A percentile compares a stretch with the other conserved stretches of the same genome.
These are phyloP conservation scores for Aschersonia sp. DNA, from an alignment of 2,329 filamentous ascomycete genomes.

Conservation along the genomic window DNA sequence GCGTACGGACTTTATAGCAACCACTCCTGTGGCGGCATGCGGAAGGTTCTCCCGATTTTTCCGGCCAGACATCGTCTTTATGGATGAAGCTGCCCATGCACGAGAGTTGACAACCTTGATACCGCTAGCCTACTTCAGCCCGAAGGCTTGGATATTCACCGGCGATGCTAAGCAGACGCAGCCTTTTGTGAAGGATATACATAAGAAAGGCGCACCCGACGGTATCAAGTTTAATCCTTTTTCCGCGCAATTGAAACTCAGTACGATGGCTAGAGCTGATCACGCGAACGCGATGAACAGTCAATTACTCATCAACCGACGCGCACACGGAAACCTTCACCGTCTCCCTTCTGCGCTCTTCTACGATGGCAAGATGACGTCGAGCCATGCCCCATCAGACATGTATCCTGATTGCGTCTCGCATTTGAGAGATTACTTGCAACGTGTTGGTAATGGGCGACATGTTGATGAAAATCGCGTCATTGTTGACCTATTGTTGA, in stretches of 20 bases:
- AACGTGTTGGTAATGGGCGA: slow-evolving; percentile 8
- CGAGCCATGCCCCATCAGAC: slow-evolving; percentile 9
- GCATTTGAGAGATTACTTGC: slow-evolving; percentile 15
- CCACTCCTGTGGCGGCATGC: slow-evolving; percentile 28
- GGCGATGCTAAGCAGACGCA: slow-evolving; percentile 30
- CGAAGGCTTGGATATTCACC: slow-evolving; percentile 28
- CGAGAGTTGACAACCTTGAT: slow-evolving; percentile 30
- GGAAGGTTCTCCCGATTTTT: slow-evolving; percentile 35
- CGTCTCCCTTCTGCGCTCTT: slow-evolving; percentile 25
- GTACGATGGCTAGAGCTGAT: slow-evolving; percentile 24
- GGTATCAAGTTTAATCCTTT: slow-evolving; percentile 16
- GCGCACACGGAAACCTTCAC: slow-evolving; percentile 23
- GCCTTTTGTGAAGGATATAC: slow-evolving; percentile 22
- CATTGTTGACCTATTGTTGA: slow-evolving; percentile 15
- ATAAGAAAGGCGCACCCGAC: slow-evolving; percentile 5
- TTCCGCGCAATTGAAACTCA: slow-evolving; percentile 17
- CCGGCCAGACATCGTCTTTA: slow-evolving; percentile 71
- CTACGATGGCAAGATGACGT: slow-evolving; percentile 23
- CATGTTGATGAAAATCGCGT: slow-evolving; percentile 19
- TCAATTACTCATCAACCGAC: slow-evolving; percentile 21
- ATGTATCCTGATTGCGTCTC: slow-evolving; percentile 13
- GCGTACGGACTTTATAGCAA: slow-evolving; percentile 27
- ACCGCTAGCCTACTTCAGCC: slow-evolving; percentile 25
- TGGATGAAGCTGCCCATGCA: slow-evolving; percentile 50
- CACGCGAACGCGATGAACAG: slow-evolving; percentile 15